These are phyloP conservation scores for Beauveria sp. DNA, from an alignment of 2,329 filamentous ascomycete genomes.

Conservation along the genomic window DNA sequence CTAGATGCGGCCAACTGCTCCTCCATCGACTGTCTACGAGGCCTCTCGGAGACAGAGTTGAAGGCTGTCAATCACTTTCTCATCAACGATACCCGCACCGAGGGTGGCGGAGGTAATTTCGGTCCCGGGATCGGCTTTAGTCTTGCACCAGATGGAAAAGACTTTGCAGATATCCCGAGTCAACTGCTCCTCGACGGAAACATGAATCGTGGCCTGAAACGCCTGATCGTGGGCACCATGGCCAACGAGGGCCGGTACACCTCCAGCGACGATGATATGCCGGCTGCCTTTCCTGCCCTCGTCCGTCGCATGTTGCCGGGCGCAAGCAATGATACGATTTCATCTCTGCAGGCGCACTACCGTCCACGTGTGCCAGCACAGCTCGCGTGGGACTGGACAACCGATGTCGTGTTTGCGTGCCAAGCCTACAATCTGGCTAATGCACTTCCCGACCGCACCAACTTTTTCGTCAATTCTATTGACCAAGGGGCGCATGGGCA, in stretches of 20 bases:
- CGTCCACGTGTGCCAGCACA: conserved; percentile 4
- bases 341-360: conserved; percentile 12
- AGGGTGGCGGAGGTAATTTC: conserved; percentile 17
- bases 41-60: conserved; percentile 9
- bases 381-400: conserved; percentile 20
- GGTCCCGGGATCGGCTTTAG: conserved; percentile 16
- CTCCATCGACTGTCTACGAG: conserved; percentile 10
- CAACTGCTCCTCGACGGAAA: conserved; percentile 9
- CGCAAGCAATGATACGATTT: conserved; percentile 11
- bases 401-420: conserved; percentile 17
- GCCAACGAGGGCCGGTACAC: conserved; percentile 13
- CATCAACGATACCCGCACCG: conserved; percentile 13
- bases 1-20: conserved; percentile 12
- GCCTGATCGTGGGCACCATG: conserved; percentile 14
- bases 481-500: conserved; percentile 13
- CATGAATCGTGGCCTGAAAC: conserved; percentile 7
- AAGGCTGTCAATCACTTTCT: conserved; percentile 12
- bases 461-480: conserved; percentile 14
- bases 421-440: conserved; percentile 16
- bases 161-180: conserved; percentile 14
- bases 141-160: conserved; percentile 14
- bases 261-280: conserved; percentile 12
- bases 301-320: conserved; percentile 13
- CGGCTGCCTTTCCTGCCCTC: conserved; percentile 11
- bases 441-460: conserved; percentile 5